Evolutionary conservation across 2,329 filamentous ascomycete species (phyloP).

Genomic region (Trichoderma koningiopsis): DNA sequence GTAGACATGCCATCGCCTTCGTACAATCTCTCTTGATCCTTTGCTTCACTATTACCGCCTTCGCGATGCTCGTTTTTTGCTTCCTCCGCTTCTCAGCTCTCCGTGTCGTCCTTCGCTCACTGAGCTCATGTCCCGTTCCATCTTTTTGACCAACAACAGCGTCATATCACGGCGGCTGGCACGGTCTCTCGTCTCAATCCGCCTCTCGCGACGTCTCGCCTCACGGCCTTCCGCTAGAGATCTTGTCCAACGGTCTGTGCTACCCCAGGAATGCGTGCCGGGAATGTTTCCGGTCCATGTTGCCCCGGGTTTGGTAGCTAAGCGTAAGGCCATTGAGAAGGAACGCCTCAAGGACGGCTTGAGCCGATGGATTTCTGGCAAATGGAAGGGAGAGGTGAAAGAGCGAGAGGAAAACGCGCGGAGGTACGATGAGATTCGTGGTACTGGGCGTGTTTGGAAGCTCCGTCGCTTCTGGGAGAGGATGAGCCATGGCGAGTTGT

Average conservation of each 20-base stretch:
- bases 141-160: constrained; percentile 68
- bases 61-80: constrained; percentile 54
- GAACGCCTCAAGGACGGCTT: constrained; percentile 69
- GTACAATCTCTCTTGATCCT: constrained; percentile 64
- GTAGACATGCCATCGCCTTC: constrained; percentile 64
- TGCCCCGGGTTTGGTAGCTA: constrained; percentile 64
- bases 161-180: constrained; percentile 65
- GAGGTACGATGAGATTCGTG: constrained; percentile 52
- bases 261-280: constrained; percentile 65
- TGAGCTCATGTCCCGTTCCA: constrained; percentile 64
- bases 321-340: constrained; percentile 63
- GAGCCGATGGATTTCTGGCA: constrained; percentile 64
- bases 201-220: constrained; percentile 62
- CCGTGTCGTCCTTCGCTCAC: constrained; percentile 60
- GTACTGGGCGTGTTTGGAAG: constrained; percentile 61
- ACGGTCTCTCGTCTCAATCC: constrained; percentile 65
- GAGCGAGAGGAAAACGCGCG: constrained; percentile 52
- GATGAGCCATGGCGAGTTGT: constrained; percentile 48
- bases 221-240: constrained; percentile 60
- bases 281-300: constrained; percentile 47
- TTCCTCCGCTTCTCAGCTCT: constrained; percentile 59
- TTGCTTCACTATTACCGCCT: constrained; percentile 65
- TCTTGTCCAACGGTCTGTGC: constrained; percentile 64
- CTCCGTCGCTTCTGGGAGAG: constrained; percentile 68
- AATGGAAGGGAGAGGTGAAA: constrained; percentile 56